A percentile compares a stretch with the other conserved stretches of the same genome.
These are phyloP conservation scores for Azolla pinnata DNA, from an alignment of 75 land plant genomes.

Conservation along the genomic window DNA sequence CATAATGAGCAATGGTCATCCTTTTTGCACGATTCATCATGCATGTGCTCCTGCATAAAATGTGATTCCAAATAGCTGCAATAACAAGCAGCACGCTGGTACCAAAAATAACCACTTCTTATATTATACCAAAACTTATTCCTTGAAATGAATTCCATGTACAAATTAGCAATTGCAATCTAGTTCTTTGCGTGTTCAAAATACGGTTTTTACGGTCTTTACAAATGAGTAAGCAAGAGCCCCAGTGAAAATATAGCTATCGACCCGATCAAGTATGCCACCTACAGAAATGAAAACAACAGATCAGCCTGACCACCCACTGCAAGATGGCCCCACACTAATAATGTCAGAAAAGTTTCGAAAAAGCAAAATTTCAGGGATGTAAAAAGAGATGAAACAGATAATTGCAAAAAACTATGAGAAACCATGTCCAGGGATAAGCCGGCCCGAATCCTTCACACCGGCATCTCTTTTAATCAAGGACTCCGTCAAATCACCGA, in stretches of 20 bases:
- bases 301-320: too few species aligned
- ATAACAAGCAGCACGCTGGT: too few species aligned
- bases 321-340: background rate
- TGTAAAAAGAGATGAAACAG: background rate
- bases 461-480: slow-evolving; percentile 99
- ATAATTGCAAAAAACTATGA: background rate
- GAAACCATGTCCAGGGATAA: slow-evolving; percentile 98
- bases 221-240: slow-evolving; percentile 89
- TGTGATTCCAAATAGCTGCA: too few species aligned
- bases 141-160: too few species aligned
- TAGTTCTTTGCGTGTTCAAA: too few species aligned
- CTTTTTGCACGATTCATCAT: too few species aligned
- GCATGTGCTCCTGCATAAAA: too few species aligned
- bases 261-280: slow-evolving; percentile 84
- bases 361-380: background rate
- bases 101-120: too few species aligned
- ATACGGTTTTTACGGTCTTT: slow-evolving; percentile 35
- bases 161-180: too few species aligned
- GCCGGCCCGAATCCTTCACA: slow-evolving; percentile 87
- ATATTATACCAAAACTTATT: too few species aligned
- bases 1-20: too few species aligned
- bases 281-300: slow-evolving; percentile 44
- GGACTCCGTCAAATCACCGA: slow-evolving; percentile 91
- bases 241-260: slow-evolving; percentile 93
- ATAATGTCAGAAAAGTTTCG: background rate